Evolutionary conservation across 2,329 filamentous ascomycete species (phyloP).

Genomic region (Diaporthe humulicola): DNA sequence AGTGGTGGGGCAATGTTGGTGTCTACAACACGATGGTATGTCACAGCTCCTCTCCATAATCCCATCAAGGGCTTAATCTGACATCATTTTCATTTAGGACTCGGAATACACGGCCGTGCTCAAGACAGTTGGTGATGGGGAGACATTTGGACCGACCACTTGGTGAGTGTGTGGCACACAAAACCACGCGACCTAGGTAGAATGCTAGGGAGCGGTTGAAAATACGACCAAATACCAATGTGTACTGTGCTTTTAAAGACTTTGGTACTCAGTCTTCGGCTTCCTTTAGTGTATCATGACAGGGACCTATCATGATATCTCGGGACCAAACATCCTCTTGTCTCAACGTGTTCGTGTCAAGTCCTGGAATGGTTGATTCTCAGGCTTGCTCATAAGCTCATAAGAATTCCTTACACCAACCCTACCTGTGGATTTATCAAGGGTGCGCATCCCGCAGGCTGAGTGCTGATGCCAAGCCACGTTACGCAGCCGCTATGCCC

Average conservation of each 20-base stretch:
- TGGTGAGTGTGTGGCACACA: constrained; percentile 46
- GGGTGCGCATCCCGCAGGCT: not conserved
- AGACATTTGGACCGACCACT: constrained; percentile 53
- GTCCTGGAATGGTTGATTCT: not conserved
- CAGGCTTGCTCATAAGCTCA: not conserved
- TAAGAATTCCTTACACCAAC: no score
- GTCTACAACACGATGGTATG: constrained; percentile 57
- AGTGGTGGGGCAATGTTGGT: constrained; percentile 67
- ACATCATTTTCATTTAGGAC: constrained; percentile 49
- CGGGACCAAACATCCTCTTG: not conserved
- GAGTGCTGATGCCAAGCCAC: constrained; percentile 18
- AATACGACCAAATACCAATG: not conserved
- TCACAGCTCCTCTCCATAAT: not conserved
- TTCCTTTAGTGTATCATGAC: not conserved
- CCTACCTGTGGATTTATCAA: not conserved
- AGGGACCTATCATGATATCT: not conserved
- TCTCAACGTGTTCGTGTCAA: not conserved
- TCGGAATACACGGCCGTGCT: constrained; percentile 47
- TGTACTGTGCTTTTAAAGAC: not conserved
- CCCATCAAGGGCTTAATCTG: constrained; percentile 38
- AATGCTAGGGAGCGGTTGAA: not conserved
- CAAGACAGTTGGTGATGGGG: constrained; percentile 48
- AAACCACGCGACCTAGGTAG: not conserved
- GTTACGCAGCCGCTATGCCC: not conserved
- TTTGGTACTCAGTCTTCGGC: not conserved